These are phyloP conservation scores for Cocos nucifera DNA, from an alignment of 176 grass and related monocot species.

Conservation along the genomic window DNA sequence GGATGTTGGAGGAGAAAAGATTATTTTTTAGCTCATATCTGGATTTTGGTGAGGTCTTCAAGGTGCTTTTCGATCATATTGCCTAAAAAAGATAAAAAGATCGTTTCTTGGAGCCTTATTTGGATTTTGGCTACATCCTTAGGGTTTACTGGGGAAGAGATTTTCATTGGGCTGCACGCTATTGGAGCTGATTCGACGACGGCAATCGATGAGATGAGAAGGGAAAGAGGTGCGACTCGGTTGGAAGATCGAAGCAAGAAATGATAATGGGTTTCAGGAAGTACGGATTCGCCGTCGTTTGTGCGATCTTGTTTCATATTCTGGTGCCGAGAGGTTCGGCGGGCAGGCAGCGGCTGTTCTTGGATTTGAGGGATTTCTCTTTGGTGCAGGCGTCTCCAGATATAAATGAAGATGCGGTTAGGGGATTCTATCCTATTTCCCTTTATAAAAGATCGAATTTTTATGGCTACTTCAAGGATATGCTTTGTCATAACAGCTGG, in stretches of 20 bases:
- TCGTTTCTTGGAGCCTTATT: too few relatives aligned
- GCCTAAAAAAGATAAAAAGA: too few relatives aligned
- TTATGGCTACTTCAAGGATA: neutral
- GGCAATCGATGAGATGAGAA: too few relatives aligned
- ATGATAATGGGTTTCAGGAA: conserved; percentile 23
- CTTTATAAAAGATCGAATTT: neutral
- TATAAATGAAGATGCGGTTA: conserved; percentile 35
- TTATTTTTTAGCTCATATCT: too few relatives aligned
- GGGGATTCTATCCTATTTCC: neutral
- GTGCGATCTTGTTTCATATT: neutral
- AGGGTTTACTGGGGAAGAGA: too few relatives aligned
- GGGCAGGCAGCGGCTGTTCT: neutral
- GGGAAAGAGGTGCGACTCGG: neutral
- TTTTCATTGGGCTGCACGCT: too few relatives aligned
- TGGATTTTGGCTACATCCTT: too few relatives aligned
- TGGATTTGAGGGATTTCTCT: neutral
- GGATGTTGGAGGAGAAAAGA: conserved; percentile 4
- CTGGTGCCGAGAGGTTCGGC: neutral
- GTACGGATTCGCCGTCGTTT: neutral
- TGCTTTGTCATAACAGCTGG: neutral
- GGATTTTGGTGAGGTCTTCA: too few relatives aligned
- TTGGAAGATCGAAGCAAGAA: conserved; percentile 12
- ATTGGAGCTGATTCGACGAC: too few relatives aligned
- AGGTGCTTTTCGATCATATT: too few relatives aligned
- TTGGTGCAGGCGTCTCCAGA: conserved; percentile 10